phyloP scores from a whole-genome alignment of 177 flowering plant species.

The Vitis hybrid region DNA sequence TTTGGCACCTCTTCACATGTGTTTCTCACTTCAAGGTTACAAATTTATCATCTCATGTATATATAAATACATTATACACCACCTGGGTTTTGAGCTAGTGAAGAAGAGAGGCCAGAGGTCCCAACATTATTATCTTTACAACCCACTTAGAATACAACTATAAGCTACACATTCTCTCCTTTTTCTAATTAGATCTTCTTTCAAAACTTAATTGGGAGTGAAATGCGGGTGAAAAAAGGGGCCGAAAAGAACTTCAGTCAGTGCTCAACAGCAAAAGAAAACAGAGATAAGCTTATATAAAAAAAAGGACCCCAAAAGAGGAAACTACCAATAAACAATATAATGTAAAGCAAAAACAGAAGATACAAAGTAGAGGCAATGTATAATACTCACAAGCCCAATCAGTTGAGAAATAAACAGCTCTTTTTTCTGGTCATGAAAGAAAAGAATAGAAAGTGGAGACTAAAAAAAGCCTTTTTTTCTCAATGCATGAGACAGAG shows the following conservation, averaged over 20 bases:
- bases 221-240: constrained; percentile 7
- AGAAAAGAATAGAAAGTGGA: background rate
- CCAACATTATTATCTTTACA: no score
- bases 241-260: constrained; percentile 9
- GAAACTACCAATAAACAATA: background rate
- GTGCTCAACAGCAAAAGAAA: constrained; percentile 7
- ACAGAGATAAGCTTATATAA: background rate
- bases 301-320: constrained; percentile 2
- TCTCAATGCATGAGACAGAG: constrained; percentile 4
- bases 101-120: no score
- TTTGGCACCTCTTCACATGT: no score
- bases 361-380: constrained; percentile 11
- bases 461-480: background rate
- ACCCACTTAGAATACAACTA: no score
- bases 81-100: no score
- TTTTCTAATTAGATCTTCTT: no score
- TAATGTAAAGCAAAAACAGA: background rate
- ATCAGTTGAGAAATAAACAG: background rate
- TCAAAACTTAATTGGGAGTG: background rate
- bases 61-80: no score
- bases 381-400: constrained; percentile 3
- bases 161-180: no score
- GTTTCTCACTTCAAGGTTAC: no score
- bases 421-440: background rate
- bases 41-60: no score